Evolutionary conservation across 768 basidiomycete species (phyloP).

Genomic region (Mycena haematopus): DNA sequence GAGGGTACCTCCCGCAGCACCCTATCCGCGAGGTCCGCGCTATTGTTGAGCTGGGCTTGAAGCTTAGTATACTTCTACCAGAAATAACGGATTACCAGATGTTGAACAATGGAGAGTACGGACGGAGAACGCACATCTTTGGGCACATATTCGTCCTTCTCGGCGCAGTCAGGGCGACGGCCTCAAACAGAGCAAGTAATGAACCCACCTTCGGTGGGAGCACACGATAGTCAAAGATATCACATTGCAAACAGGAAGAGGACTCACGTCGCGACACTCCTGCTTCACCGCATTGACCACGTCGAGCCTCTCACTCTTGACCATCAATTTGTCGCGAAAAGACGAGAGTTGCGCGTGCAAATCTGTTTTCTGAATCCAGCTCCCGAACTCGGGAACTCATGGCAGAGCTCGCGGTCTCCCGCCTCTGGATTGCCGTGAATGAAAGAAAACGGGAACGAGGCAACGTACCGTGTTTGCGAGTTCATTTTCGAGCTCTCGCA

Average conservation of each 20-base stretch:
- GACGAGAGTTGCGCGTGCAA: not conserved
- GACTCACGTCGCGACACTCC: not conserved
- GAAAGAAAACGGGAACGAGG: too few relatives aligned
- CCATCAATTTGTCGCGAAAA: not conserved
- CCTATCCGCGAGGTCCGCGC: not conserved
- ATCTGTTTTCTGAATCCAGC: not conserved
- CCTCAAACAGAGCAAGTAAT: not conserved
- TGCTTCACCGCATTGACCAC: not conserved
- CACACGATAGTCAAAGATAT: not conserved
- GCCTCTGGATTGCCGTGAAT: not conserved
- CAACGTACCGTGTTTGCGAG: not conserved
- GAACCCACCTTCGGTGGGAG: not conserved
- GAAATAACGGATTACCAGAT: too few relatives aligned
- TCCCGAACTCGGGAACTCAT: not conserved
- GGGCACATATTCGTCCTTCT: not conserved
- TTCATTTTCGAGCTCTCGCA: conserved; percentile 2
- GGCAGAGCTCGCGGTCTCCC: not conserved
- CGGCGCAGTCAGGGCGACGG: not conserved
- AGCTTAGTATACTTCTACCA: conserved; percentile 7
- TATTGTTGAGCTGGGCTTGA: not conserved
- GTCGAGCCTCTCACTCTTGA: not conserved
- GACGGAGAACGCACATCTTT: not conserved
- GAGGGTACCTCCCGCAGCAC: conserved; percentile 2
- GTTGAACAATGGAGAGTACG: too few relatives aligned
- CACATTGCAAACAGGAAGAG: too few relatives aligned